Conservation (phyloP, 306 rosid genomes). For the Carpinus fangiana region DNA sequence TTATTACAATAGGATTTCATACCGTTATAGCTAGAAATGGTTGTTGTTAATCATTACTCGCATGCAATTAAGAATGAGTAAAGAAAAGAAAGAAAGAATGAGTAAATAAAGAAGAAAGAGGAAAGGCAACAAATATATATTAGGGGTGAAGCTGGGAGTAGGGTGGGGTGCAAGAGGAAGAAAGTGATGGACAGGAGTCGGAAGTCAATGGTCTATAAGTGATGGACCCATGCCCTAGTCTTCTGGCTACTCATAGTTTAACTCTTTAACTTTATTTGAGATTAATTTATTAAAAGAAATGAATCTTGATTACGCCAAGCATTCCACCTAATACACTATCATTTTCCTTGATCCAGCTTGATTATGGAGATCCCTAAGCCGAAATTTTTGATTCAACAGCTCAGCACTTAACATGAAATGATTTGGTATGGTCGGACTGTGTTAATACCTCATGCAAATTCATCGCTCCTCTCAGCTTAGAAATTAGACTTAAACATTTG, state of each 20-base stretch:
- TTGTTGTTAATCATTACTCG: neutral
- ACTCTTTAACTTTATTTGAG: neutral
- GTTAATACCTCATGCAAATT: no score
- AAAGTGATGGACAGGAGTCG: conserved; percentile 35
- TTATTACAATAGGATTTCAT: neutral
- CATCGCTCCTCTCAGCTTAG: no score
- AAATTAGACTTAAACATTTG: no score
- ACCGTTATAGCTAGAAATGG: neutral
- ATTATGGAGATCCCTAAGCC: conserved; percentile 25
- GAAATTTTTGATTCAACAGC: conserved; percentile 29
- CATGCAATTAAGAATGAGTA: neutral
- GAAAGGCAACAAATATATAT: neutral
- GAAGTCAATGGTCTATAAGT: conserved; percentile 24
- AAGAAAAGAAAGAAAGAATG: neutral
- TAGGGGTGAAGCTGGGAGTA: neutral
- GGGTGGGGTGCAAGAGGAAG: neutral
- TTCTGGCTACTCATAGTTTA: conserved; percentile 17
- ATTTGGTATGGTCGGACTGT: neutral
- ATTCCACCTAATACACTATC: conserved; percentile 27
- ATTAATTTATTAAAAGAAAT: neutral
- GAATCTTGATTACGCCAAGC: conserved; percentile 2
- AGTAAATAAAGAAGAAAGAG: neutral
- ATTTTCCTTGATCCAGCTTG: conserved; percentile 20
- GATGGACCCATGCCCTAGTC: neutral
- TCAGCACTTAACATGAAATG: conserved; percentile 33